phyloP scores from a whole-genome alignment of 2,329 filamentous ascomycete species.

The Zymoseptoria tritici region DNA sequence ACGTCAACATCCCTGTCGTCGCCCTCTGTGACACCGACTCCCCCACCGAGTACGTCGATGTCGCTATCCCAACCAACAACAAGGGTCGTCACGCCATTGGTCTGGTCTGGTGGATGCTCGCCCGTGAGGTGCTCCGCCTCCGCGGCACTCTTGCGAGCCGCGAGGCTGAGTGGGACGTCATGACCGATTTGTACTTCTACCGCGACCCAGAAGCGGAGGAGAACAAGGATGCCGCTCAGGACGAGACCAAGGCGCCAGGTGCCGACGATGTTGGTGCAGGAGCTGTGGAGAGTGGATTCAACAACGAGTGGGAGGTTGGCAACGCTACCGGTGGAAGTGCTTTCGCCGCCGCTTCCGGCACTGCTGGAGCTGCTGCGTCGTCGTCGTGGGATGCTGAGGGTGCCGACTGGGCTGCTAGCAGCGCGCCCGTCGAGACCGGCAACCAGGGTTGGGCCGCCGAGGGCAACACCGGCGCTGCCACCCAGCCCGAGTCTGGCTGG shows the following conservation, averaged over 20 bases:
- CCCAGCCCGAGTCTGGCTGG: conserved; percentile 37
- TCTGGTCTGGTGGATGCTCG: conserved; percentile 98
- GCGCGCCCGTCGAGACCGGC: conserved; percentile 38
- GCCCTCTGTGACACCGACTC: conserved; percentile 99
- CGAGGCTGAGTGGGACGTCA: conserved; percentile 97
- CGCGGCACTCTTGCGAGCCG: conserved; percentile 93
- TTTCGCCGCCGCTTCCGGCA: conserved; percentile 55
- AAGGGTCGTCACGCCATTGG: conserved; percentile 99
- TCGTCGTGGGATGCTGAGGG: conserved; percentile 59
- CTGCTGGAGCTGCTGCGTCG: conserved; percentile 52
- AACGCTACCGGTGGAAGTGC: conserved; percentile 47
- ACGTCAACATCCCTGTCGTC: conserved; percentile 99
- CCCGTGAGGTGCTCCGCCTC: conserved; percentile 98
- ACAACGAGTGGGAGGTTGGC: conserved; percentile 77
- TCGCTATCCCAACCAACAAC: conserved; percentile 99
- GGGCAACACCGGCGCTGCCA: conserved; percentile 23
- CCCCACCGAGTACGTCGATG: conserved; percentile 98
- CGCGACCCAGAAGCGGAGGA: conserved; percentile 99
- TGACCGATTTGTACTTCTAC: conserved; percentile 99
- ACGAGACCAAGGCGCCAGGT: conserved; percentile 77
- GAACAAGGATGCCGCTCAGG: conserved; percentile 81
- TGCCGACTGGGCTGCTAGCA: conserved; percentile 61
- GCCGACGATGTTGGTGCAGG: conserved; percentile 76
- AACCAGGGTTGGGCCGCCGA: conserved; percentile 47
- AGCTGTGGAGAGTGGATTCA: conserved; percentile 73